Percentiles rank a stretch among this genome's conserved stretches.
These are phyloP conservation scores for Arthrinium puccinioides DNA, from an alignment of 2,329 filamentous ascomycete species.

Conservation along the genomic window DNA sequence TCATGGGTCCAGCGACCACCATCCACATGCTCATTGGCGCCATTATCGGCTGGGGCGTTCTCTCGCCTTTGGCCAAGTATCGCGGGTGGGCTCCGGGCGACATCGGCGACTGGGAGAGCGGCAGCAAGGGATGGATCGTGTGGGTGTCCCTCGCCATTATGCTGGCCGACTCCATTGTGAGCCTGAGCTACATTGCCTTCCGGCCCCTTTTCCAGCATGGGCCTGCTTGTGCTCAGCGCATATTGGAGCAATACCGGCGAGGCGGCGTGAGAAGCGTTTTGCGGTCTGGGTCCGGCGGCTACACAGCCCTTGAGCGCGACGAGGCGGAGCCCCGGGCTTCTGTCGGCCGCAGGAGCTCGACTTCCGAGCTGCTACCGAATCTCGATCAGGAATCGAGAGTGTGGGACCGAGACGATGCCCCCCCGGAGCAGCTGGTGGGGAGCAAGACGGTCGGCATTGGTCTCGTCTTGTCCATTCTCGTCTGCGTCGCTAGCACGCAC, in stretches of 20 bases:
- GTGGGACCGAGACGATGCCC: constrained; percentile 62
- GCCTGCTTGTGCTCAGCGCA: constrained; percentile 12
- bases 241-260: constrained; percentile 13
- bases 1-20: constrained; percentile 95
- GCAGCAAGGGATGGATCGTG: constrained; percentile 97
- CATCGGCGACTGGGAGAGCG: constrained; percentile 81
- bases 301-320: constrained; percentile 13
- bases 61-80: constrained; percentile 82
- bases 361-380: constrained; percentile 10
- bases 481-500: constrained; percentile 78
- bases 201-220: constrained; percentile 50
- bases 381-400: background rate
- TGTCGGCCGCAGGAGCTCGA: constrained; percentile 9
- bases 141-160: constrained; percentile 96
- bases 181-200: constrained; percentile 69
- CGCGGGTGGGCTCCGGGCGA: constrained; percentile 84
- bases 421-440: constrained; percentile 73
- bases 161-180: constrained; percentile 88
- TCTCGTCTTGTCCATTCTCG: constrained; percentile 64
- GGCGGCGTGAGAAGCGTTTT: constrained; percentile 15
- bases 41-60: constrained; percentile 78
- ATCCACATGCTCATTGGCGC: constrained; percentile 93
- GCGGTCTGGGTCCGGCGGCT: constrained; percentile 12
- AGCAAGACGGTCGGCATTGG: constrained; percentile 65
- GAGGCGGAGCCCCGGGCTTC: constrained; percentile 15